Evolutionary conservation across 2,329 filamentous ascomycete species (phyloP).

Genomic region (Aureobasidium sp.): DNA sequence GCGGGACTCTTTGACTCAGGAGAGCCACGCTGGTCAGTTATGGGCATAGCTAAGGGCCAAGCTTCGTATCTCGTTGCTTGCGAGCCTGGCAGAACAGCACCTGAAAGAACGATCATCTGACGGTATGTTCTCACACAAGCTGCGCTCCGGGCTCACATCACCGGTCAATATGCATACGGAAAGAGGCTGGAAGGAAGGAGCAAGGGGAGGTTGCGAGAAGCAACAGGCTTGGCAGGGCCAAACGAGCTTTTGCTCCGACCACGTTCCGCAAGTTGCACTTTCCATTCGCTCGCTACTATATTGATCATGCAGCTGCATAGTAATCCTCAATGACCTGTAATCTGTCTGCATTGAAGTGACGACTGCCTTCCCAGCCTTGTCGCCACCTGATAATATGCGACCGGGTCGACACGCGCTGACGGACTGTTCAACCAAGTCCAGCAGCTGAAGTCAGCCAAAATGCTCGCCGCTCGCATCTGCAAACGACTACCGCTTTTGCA

Average conservation of each 20-base stretch:
- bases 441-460: slow-evolving; percentile 4
- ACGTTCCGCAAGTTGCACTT: neutral
- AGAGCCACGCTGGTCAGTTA: neutral
- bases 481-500: neutral
- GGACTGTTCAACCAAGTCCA: neutral
- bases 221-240: neutral
- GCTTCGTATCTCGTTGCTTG: neutral
- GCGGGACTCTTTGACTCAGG: neutral
- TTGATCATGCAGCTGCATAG: neutral
- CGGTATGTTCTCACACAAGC: neutral
- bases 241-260: neutral
- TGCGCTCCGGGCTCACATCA: neutral
- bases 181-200: neutral
- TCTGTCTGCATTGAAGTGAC: neutral
- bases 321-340: neutral
- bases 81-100: neutral
- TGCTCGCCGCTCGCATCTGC: neutral
- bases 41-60: neutral
- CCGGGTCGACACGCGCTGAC: neutral
- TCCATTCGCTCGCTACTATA: neutral
- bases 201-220: neutral
- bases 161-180: neutral
- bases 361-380: neutral
- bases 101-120: neutral
- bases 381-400: neutral